phyloP scores from a whole-genome alignment of 2,329 filamentous ascomycete species.

The Dryadomyces sulphureus region DNA sequence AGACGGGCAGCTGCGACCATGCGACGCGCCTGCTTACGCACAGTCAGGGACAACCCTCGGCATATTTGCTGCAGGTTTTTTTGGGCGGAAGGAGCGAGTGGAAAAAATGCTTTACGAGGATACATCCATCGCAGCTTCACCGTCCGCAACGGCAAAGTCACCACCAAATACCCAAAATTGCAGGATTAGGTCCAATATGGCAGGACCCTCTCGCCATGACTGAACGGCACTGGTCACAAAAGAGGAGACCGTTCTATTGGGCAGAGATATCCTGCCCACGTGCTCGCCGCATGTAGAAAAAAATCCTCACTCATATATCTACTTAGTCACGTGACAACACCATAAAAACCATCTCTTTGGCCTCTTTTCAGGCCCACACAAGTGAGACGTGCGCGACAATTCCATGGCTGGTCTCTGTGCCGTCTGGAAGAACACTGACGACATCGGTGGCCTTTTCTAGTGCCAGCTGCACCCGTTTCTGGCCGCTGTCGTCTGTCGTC shows the following conservation, averaged over 20 bases:
- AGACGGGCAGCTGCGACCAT: too few relatives aligned
- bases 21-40: too few relatives aligned
- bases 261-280: neutral
- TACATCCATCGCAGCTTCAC: neutral
- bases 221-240: neutral
- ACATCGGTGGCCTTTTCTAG: neutral
- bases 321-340: too few relatives aligned
- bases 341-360: too few relatives aligned
- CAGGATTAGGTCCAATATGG: neutral
- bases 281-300: neutral
- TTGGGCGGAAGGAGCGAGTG: too few relatives aligned
- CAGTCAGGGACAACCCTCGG: too few relatives aligned
- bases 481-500: conserved; percentile 2
- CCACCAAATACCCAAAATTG: too few relatives aligned
- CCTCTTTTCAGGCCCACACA: neutral
- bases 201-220: neutral
- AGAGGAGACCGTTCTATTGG: neutral
- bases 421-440: neutral
- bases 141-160: neutral
- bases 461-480: neutral
- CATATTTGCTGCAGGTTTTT: too few relatives aligned
- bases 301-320: too few relatives aligned
- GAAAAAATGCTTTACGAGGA: neutral
- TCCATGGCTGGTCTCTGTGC: neutral
- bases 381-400: neutral